Evolutionary conservation across 176 grass and related monocot species (phyloP), one percentile per base, ranked within the genome.

Genomic region (Bothriochloa decipiens): DNA sequence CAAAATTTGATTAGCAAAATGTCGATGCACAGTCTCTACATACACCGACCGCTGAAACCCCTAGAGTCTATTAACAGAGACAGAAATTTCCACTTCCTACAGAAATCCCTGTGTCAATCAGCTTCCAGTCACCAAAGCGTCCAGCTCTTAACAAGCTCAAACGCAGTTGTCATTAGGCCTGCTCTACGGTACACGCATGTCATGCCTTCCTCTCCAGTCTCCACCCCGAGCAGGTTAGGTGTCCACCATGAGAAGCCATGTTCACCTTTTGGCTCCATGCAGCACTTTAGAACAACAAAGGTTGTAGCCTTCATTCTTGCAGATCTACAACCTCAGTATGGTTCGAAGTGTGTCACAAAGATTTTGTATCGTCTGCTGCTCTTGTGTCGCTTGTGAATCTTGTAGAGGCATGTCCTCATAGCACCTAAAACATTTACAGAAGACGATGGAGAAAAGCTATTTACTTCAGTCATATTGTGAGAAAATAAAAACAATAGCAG

Each of bases 331-430:
- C 26, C 93, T 91, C 77, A 99, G 75, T 86, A 96, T 99, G 72
- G 96, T 99, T 71, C 93, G 93, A 78, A 99, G 91, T 46, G 96
- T 99, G 68, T 99, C 96, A 50, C 93, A 99, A 70, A 99, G 85
- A 79, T 99, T 93, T 90, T 99, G 96, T 65, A 99, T 99, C 3
- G 96, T 96, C 68, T 96, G 92, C 83, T 99, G 88, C 88, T 94
- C 96, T 78, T 99, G 86, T 23, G 91, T 86, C 70, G 91, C 93
- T 74, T 99, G 96, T 40, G 88, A 83, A 86, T 99, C 96, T 88
- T 99, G 96, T 12, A 99, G 88, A 37, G 96, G 96, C 96, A 99
- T 99, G 79, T 96, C 93, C 86, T 96, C 89, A 0, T 99, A 99
- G 79, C 96, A 99, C 81, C 96, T 99, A 71, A 27, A 81, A 60